A percentile compares a stretch with the other conserved stretches of the same genome.
Conservation (phyloP, 306 rosid species). For the Vicia sativa region DNA sequence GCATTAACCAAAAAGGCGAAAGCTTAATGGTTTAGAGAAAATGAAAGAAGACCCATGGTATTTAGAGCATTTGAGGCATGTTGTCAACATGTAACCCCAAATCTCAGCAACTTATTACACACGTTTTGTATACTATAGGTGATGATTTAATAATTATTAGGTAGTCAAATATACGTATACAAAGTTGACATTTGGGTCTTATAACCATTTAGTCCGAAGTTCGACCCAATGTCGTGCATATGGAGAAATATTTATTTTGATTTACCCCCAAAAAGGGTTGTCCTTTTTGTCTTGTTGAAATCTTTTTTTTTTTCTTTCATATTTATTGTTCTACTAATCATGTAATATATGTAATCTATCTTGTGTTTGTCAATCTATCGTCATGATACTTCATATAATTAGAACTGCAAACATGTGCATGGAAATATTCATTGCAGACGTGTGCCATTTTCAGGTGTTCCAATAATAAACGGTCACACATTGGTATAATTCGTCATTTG, state of each 20-base stretch:
- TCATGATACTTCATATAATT: neutral
- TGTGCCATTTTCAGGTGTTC: too few species aligned
- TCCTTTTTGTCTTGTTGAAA: too few species aligned
- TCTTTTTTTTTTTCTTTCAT: too few species aligned
- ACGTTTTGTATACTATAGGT: constrained; percentile 24
- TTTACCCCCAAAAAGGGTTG: neutral
- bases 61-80: constrained; percentile 19
- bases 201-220: neutral
- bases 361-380: neutral
- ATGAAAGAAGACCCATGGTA: constrained; percentile 23
- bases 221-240: neutral
- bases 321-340: neutral
- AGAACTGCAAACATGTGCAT: too few species aligned
- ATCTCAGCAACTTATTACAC: neutral
- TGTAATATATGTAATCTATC: constrained; percentile 12
- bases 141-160: neutral
- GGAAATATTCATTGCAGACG: too few species aligned
- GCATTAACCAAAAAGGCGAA: constrained; percentile 1
- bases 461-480: too few species aligned
- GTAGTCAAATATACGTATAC: neutral
- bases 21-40: constrained; percentile 17
- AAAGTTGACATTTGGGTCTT: neutral
- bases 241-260: neutral
- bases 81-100: constrained; percentile 19
- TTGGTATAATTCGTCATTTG: too few species aligned